phyloP scores from a whole-genome alignment of 164 flowering plant species.

The Magnolia officinalis region DNA sequence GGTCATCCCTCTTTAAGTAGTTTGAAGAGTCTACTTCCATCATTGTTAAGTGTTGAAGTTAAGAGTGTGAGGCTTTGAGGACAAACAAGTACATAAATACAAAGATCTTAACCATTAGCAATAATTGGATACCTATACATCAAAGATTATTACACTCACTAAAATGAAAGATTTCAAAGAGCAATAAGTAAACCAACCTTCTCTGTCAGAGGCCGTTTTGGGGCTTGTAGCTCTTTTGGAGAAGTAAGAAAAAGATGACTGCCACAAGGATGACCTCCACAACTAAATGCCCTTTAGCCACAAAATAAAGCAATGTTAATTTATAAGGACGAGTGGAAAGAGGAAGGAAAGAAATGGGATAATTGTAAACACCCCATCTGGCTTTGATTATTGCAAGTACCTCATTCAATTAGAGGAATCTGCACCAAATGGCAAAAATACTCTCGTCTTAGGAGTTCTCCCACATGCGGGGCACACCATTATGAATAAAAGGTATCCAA shows the following conservation, averaged over 20 bases:
- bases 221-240: constrained; percentile 97
- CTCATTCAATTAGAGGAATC: no score
- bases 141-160: neutral
- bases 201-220: constrained; percentile 76
- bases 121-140: neutral
- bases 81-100: neutral
- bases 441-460: no score
- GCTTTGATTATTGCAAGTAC: no score
- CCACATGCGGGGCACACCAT: no score
- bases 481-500: no score
- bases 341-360: neutral
- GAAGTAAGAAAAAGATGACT: constrained; percentile 65
- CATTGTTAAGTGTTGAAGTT: no score
- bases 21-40: no score
- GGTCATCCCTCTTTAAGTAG: no score
- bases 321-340: neutral
- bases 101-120: neutral
- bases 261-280: constrained; percentile 77
- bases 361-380: no score
- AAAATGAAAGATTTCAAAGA: neutral
- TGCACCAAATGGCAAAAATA: no score
- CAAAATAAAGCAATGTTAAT: neutral
- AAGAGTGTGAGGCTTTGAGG: no score
- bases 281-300: constrained; percentile 72
- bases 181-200: constrained; percentile 32